phyloP scores from a whole-genome alignment of 2,329 filamentous ascomycete species.

The Aspergillus fijiensis region DNA sequence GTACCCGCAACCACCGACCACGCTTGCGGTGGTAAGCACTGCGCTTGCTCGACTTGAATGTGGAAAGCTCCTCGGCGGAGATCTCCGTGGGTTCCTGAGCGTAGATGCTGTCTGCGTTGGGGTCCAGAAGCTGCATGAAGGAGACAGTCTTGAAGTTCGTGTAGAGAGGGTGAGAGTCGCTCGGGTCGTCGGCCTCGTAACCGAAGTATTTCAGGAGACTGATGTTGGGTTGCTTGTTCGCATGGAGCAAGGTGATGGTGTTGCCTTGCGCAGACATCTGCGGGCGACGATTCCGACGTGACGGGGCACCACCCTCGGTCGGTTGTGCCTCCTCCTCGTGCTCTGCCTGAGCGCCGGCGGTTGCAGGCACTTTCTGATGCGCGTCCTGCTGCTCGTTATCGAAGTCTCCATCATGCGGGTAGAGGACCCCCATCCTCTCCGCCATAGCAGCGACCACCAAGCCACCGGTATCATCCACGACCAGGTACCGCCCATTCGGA shows the following conservation, averaged over 20 bases:
- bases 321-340: constrained; percentile 23
- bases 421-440: constrained; percentile 81
- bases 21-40: constrained; percentile 88
- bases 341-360: constrained; percentile 22
- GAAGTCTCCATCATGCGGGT: constrained; percentile 43
- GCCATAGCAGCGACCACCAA: constrained; percentile 79
- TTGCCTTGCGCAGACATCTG: constrained; percentile 53
- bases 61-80: constrained; percentile 60
- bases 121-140: constrained; percentile 87
- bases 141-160: constrained; percentile 79
- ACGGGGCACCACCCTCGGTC: neutral
- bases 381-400: constrained; percentile 4
- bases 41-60: constrained; percentile 78
- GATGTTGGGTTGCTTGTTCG: constrained; percentile 79
- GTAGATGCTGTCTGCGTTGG: constrained; percentile 73
- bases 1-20: constrained; percentile 72
- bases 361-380: neutral
- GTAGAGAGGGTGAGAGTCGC: constrained; percentile 72
- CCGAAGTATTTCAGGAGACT: constrained; percentile 85
- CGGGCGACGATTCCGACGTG: constrained; percentile 19
- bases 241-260: constrained; percentile 59
- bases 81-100: constrained; percentile 61
- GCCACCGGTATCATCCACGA: constrained; percentile 84
- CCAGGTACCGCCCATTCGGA: constrained; percentile 68
- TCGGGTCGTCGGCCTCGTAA: constrained; percentile 69